Evolutionary conservation across 306 rosid species (phyloP), one percentile per base, ranked within the genome.

Genomic region (Fagus crenata): DNA sequence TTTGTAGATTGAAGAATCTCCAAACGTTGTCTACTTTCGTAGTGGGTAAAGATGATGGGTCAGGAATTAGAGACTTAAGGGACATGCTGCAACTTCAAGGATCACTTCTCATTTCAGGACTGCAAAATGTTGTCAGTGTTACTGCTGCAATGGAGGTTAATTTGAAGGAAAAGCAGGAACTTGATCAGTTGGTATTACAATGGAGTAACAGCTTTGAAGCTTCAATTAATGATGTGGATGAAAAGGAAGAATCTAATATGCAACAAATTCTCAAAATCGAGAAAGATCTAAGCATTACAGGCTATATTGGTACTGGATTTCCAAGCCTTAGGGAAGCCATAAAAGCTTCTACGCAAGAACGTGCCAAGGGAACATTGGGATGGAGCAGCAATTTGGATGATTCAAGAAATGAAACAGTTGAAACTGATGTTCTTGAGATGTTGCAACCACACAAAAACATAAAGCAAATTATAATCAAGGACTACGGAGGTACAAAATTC

Each of bases 361-460:
- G 8, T 8, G 5, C 2, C 69, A 59, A 64, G 77, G 17, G 3
- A 12, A 40, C 59, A 76, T 40, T 51, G 77, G 64, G 36, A 42
- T 4, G 11, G 28, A 69, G 41, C 37, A 43, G 72, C 22, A 56
- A 11, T 56, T 13, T 67, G 72, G 79, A 77, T 58, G 32, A 49
- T 58, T 60, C 77, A 74, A 74, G 83, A 71, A 56, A 83, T 42
- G 80, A 74, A 51, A 53, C 49, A 43, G 28, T 22, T 22, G 28
- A 22, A 22, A 22, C 28, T 22, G 28, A 68, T 49, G 86, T 83
- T 14, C 71, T 83, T 11, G 83, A 83, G 80, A 74, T 83, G 86
- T 76, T 83, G 37, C 83, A 78, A 53, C 86, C 86, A n/a, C 86
- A 78, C 41, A 53, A 74, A 7, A 78, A 69, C 35, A 69, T 74